These are phyloP conservation scores for Serendipita sp. DNA, from an alignment of 768 basidiomycete species.

Conservation along the genomic window DNA sequence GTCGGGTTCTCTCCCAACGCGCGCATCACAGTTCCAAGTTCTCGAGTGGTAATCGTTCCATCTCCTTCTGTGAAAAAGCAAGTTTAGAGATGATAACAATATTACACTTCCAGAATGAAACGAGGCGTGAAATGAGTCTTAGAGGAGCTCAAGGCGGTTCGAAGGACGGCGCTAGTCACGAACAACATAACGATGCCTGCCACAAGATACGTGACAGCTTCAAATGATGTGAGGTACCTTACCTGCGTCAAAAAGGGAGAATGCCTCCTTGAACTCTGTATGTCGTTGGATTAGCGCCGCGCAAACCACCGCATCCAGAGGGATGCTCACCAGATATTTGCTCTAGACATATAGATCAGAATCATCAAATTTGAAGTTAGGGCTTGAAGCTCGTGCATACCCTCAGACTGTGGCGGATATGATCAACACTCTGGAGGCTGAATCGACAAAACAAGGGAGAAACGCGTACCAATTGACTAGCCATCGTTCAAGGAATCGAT, in stretches of 20 bases:
- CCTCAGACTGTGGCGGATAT: neutral
- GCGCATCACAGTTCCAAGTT: slow-evolving; percentile 88
- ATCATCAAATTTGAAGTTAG: neutral
- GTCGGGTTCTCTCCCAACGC: slow-evolving; percentile 87
- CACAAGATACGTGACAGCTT: slow-evolving; percentile 3
- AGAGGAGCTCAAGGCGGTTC: neutral
- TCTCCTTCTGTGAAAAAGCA: slow-evolving; percentile 53
- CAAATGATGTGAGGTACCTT: slow-evolving; percentile 37
- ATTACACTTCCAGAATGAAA: neutral
- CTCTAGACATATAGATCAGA: slow-evolving; percentile 30
- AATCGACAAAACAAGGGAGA: neutral
- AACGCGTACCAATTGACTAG: slow-evolving; percentile 35
- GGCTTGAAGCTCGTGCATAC: neutral
- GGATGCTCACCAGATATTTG: slow-evolving; percentile 66
- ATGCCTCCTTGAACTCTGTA: slow-evolving; percentile 95
- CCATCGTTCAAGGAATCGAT: slow-evolving; percentile 25
- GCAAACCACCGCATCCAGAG: neutral
- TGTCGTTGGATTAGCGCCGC: slow-evolving; percentile 4
- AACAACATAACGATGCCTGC: slow-evolving; percentile 5
- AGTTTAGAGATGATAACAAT: neutral
- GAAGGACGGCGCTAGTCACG: neutral
- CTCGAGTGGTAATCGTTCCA: slow-evolving; percentile 80
- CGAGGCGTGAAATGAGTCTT: neutral
- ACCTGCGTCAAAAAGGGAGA: slow-evolving; percentile 62
- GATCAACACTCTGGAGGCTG: neutral